These are phyloP conservation scores for Hygrophorus pudorinus DNA, from an alignment of 768 basidiomycete genomes.

Conservation along the genomic window DNA sequence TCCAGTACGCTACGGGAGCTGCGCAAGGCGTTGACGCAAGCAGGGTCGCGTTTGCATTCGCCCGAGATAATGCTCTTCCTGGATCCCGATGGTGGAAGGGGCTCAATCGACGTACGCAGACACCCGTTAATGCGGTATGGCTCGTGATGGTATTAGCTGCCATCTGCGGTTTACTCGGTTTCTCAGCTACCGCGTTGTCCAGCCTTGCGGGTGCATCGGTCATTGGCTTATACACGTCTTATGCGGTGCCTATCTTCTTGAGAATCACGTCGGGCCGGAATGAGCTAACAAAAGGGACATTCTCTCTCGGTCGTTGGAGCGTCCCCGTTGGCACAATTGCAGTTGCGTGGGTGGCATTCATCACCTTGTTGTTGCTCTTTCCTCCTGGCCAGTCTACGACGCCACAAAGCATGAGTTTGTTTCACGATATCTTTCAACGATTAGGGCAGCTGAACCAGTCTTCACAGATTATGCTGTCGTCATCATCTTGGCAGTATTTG, in stretches of 20 bases:
- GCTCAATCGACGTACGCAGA: conserved; percentile 49
- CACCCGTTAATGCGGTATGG: conserved; percentile 72
- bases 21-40: conserved; percentile 70
- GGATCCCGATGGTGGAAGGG: conserved; percentile 63
- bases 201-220: conserved; percentile 65
- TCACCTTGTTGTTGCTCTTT: conserved; percentile 50
- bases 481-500: conserved; percentile 52
- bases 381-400: conserved; percentile 32
- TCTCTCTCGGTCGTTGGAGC: conserved; percentile 51
- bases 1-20: conserved; percentile 60
- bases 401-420: conserved; percentile 43
- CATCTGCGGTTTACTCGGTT: conserved; percentile 55
- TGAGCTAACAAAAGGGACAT: conserved; percentile 48
- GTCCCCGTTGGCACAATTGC: conserved; percentile 50
- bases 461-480: conserved; percentile 32
- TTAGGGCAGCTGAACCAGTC: too few relatives aligned
- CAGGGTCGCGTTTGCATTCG: conserved; percentile 67
- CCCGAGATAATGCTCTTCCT: conserved; percentile 63
- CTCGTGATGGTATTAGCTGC: conserved; percentile 49
- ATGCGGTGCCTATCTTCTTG: conserved; percentile 58
- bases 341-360: conserved; percentile 57
- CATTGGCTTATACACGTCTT: conserved; percentile 61
- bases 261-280: conserved; percentile 60
- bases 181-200: conserved; percentile 50
- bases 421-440: too few relatives aligned